Evolutionary conservation across 1,284 basidiomycete genomes (phyloP).

Genomic region (Fistulinella staudtii): DNA sequence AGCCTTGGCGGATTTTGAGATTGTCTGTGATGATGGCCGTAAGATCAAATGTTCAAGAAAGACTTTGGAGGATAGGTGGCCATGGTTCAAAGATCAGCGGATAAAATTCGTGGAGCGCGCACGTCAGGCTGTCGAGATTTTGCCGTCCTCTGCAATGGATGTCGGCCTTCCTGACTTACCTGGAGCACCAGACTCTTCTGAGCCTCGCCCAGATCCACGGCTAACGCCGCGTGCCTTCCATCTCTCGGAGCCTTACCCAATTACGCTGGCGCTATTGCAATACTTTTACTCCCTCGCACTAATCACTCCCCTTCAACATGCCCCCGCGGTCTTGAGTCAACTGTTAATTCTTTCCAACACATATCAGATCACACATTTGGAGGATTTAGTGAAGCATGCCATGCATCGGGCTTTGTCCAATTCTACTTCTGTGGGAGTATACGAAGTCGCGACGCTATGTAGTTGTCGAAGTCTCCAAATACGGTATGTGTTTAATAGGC

Average conservation of each 20-base stretch:
- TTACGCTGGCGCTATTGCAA: slow-evolving; percentile 85
- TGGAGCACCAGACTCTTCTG: slow-evolving; percentile 41
- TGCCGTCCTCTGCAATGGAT: slow-evolving; percentile 57
- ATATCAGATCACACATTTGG: slow-evolving; percentile 77
- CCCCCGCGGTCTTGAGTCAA: slow-evolving; percentile 84
- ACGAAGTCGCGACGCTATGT: slow-evolving; percentile 90
- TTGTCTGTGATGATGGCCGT: slow-evolving; percentile 88
- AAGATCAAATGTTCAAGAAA: slow-evolving; percentile 78
- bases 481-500: slow-evolving; percentile 45
- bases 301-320: slow-evolving; percentile 85
- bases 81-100: slow-evolving; percentile 85
- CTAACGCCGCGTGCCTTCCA: slow-evolving; percentile 75
- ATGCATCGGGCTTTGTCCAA: slow-evolving; percentile 86
- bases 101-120: slow-evolving; percentile 55
- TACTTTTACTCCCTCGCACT: slow-evolving; percentile 89
- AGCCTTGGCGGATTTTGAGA: slow-evolving; percentile 80
- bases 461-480: slow-evolving; percentile 87
- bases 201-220: slow-evolving; percentile 63
- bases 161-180: slow-evolving; percentile 56
- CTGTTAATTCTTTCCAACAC: slow-evolving; percentile 81
- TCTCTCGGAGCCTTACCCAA: slow-evolving; percentile 85
- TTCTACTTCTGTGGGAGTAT: slow-evolving; percentile 82
- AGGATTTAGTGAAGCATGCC: slow-evolving; percentile 81
- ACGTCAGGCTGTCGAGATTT: slow-evolving; percentile 47
- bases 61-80: slow-evolving; percentile 84